Evolutionary conservation across 352 stramenopile genomes (phyloP).

Genomic region (Phytophthora litchii): DNA sequence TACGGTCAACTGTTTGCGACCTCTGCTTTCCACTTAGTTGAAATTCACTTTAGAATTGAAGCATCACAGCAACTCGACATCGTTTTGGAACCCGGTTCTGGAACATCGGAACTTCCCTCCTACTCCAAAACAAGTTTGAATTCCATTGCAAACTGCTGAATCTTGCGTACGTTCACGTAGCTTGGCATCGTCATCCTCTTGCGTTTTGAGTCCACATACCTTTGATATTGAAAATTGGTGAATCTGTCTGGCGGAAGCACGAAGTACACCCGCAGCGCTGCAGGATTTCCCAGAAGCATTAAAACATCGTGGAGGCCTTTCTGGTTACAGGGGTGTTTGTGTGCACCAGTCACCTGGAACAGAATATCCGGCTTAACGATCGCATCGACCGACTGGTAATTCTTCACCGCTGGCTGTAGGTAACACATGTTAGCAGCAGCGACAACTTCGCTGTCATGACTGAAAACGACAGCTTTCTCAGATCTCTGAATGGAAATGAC

Average conservation of each 20-base stretch:
- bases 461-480: slow-evolving; percentile 1
- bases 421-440: slow-evolving; percentile 1
- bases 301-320: slow-evolving; percentile 4
- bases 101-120: too few relatives aligned
- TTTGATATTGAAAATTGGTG: slow-evolving; percentile 9
- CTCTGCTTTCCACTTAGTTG: too few relatives aligned
- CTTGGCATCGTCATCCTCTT: background rate
- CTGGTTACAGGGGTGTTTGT: slow-evolving; percentile 12
- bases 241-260: slow-evolving; percentile 14
- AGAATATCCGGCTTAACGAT: slow-evolving; percentile 6
- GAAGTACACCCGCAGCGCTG: background rate
- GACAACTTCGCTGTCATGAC: background rate
- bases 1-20: too few relatives aligned
- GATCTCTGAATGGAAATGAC: too few relatives aligned
- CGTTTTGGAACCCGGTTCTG: too few relatives aligned
- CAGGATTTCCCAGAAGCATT: slow-evolving; percentile 1
- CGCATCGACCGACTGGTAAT: background rate
- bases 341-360: slow-evolving; percentile 9
- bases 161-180: slow-evolving; percentile 1
- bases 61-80: too few relatives aligned
- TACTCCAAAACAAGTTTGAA: background rate
- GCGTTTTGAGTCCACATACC: background rate
- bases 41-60: too few relatives aligned
- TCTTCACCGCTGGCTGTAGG: slow-evolving; percentile 1
- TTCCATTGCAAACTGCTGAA: background rate